Evolutionary conservation across 805 yeast species (phyloP), one percentile per base, ranked within the genome.

Genomic region (Zygosaccharomyces bisporus): DNA sequence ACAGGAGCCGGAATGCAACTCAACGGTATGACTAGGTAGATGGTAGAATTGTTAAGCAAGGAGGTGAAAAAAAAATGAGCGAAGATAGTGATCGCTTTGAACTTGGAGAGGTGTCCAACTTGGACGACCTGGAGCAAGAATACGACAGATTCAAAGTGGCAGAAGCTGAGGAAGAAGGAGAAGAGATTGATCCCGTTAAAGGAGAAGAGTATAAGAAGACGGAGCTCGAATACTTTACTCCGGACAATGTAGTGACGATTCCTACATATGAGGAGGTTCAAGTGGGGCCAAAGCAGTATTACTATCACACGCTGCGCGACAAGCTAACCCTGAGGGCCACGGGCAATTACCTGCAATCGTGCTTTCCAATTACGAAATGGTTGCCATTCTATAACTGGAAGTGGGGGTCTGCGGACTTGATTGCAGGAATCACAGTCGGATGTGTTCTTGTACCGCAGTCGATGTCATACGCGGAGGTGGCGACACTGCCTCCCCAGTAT

Each of bases 351-450:
- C 41, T 81, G 2, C 48, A 66, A 8, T 81, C 90, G 1, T 60
- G 88, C 19, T 86, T 90, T 61, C 97, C 97, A 2, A 80, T 90
- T 29, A 63, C 79, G 8, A 69, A 73, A n/a, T 90, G 97, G 97
- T 78, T 89, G 36, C 76, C 82, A 45, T 86, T 87, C 60, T 90
- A 90, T 68, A 90, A 90, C 60, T 56, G 72, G 8, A 73, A 75
- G 21, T 90, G 97, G 97, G 68, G 83, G 12, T 78, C 79, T 46
- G 78, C 87, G 23, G 97, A 90, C 66, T 64, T 90, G 50, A 81
- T 89, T 44, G 96, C 97, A 2, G 97, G 97, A 62, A 74, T 90
- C 47, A 87, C 97, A 1, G 95, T 90, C 16, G 97, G 97, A 35
- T 80, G 86, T 49, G 96, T 90, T 14, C 74, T 89, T 53, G 96